These are phyloP conservation scores for Phytomonas francai DNA, from an alignment of 208 protist species.

Conservation along the genomic window DNA sequence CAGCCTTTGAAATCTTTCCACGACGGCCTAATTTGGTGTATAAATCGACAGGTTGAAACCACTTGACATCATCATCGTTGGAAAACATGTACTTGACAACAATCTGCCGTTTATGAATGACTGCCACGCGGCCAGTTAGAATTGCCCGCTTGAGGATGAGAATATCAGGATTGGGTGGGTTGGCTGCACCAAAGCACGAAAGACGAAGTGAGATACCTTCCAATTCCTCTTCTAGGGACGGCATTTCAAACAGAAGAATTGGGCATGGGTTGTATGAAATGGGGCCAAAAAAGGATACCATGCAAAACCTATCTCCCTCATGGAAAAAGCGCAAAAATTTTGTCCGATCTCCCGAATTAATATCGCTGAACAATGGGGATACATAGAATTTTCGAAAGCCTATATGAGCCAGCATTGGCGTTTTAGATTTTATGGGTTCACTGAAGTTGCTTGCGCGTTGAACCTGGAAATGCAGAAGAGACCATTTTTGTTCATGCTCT, in stretches of 20 bases:
- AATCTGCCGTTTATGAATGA: constrained; percentile 90
- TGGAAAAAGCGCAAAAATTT: constrained; percentile 85
- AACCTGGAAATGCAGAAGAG: constrained; percentile 79
- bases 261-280: constrained; percentile 83
- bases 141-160: constrained; percentile 77
- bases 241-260: constrained; percentile 79
- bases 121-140: constrained; percentile 69
- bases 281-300: constrained; percentile 82
- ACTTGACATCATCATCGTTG: constrained; percentile 94
- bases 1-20: constrained; percentile 93
- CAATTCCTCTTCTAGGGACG: constrained; percentile 73
- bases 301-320: constrained; percentile 68
- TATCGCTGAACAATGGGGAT: constrained; percentile 83
- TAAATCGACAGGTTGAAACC: constrained; percentile 96
- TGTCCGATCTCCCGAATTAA: constrained; percentile 67
- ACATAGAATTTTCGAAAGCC: constrained; percentile 89
- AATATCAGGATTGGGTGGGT: constrained; percentile 77
- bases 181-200: constrained; percentile 64
- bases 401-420: constrained; percentile 82
- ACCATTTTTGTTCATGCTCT: constrained; percentile 89
- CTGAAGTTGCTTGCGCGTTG: constrained; percentile 48
- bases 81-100: constrained; percentile 95
- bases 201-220: constrained; percentile 63
- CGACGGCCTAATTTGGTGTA: constrained; percentile 92
- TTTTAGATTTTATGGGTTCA: constrained; percentile 86